phyloP scores from a whole-genome alignment of 2,329 filamentous ascomycete genomes.

The Verticillium alfalfae region DNA sequence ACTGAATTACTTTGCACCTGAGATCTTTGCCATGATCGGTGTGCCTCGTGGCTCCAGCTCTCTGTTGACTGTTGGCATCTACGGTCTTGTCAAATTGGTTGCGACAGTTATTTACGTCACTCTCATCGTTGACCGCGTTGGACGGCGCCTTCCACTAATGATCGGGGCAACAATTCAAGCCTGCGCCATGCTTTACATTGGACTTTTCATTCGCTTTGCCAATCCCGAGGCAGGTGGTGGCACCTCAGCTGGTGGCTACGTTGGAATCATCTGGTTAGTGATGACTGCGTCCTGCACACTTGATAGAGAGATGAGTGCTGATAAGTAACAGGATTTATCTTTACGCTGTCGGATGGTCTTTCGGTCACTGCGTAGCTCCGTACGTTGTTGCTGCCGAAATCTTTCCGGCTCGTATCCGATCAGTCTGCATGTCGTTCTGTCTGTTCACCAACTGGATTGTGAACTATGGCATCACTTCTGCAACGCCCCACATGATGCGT shows the following conservation, averaged over 20 bases:
- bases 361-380: slow-evolving; percentile 13
- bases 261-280: slow-evolving; percentile 26
- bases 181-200: slow-evolving; percentile 19
- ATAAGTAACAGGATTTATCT: slow-evolving; percentile 20
- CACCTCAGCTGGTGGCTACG: slow-evolving; percentile 29
- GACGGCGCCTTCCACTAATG: slow-evolving; percentile 18
- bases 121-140: slow-evolving; percentile 21
- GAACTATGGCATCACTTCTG: slow-evolving; percentile 21
- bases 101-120: slow-evolving; percentile 19
- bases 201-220: slow-evolving; percentile 26
- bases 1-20: slow-evolving; percentile 32
- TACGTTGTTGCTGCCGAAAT: slow-evolving; percentile 21
- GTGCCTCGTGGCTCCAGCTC: slow-evolving; percentile 21
- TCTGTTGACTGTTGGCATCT: slow-evolving; percentile 29
- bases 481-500: slow-evolving; percentile 16
- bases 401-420: slow-evolving; percentile 22
- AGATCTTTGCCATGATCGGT: slow-evolving; percentile 32
- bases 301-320: neutral
- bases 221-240: slow-evolving; percentile 21
- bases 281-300: too few species aligned
- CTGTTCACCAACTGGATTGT: slow-evolving; percentile 22
- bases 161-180: slow-evolving; percentile 15
- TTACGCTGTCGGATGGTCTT: slow-evolving; percentile 20
- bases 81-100: slow-evolving; percentile 17
- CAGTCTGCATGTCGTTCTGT: slow-evolving; percentile 16